phyloP scores from a whole-genome alignment of 768 basidiomycete species.

The Leccinum subtestaceum region DNA sequence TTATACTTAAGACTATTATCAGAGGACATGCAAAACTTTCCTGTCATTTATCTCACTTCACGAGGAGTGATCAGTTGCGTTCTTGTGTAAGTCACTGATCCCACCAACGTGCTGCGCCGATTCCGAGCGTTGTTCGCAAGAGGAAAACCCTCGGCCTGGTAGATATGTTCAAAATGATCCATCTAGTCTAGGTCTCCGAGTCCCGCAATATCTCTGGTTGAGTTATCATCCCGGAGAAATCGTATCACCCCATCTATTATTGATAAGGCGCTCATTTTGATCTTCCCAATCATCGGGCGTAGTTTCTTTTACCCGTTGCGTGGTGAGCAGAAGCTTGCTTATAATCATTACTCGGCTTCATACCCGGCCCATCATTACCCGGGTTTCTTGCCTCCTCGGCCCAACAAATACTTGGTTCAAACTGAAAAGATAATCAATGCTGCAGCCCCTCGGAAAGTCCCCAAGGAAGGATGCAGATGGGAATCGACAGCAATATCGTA shows the following conservation, averaged over 20 bases:
- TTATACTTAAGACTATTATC: neutral
- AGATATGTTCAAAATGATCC: neutral
- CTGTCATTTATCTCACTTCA: neutral
- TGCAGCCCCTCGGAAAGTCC: neutral
- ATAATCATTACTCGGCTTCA: neutral
- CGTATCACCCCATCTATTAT: neutral
- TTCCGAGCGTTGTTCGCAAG: neutral
- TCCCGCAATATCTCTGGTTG: neutral
- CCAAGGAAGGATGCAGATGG: neutral
- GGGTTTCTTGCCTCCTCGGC: neutral
- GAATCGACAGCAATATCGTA: neutral
- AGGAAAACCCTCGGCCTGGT: neutral
- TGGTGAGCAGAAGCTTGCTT: neutral
- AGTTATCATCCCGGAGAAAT: neutral
- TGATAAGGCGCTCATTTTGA: neutral
- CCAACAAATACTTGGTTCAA: neutral
- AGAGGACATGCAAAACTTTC: neutral
- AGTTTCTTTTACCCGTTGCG: neutral
- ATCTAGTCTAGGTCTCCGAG: no score
- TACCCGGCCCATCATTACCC: neutral
- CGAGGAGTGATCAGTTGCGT: no score
- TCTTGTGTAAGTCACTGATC: neutral
- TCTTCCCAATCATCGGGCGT: neutral
- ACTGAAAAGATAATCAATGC: neutral
- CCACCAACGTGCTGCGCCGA: neutral